Conservation (phyloP, 163 green algal species). For the Trebouxia gelatinosa region DNA sequence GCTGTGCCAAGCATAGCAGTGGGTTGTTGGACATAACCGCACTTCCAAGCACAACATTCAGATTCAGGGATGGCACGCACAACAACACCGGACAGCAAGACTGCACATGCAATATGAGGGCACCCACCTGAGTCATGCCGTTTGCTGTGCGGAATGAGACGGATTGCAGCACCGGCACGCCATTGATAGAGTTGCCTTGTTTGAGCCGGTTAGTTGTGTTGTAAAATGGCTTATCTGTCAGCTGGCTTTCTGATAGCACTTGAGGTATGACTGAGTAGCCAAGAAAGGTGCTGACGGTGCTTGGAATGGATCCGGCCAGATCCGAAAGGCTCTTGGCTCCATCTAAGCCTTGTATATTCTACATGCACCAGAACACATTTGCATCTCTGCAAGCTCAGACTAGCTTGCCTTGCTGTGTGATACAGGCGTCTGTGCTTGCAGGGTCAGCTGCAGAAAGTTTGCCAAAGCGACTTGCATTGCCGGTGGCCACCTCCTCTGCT, state of each 20-base stretch:
- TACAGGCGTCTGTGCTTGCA: too few relatives aligned
- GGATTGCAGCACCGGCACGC: slow-evolving; percentile 6
- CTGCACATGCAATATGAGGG: background rate
- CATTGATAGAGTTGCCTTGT: slow-evolving; percentile 7
- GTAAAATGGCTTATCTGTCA: background rate
- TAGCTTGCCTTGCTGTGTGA: too few relatives aligned
- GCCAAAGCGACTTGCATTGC: too few relatives aligned
- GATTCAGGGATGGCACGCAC: background rate
- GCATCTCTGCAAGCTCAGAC: too few relatives aligned
- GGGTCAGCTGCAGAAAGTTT: too few relatives aligned
- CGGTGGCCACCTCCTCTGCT: too few relatives aligned
- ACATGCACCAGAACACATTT: background rate
- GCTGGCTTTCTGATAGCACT: background rate
- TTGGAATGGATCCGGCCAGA: background rate
- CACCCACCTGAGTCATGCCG: background rate
- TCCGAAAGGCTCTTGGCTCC: background rate
- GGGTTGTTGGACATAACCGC: too few relatives aligned
- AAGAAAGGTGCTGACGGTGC: background rate
- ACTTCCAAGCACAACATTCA: too few relatives aligned
- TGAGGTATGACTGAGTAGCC: slow-evolving; percentile 17
- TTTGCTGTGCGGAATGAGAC: background rate
- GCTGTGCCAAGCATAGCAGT: too few relatives aligned
- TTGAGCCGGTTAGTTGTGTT: slow-evolving; percentile 18
- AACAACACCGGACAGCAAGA: background rate
- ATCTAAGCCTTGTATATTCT: background rate